Base-by-base conservation (phyloP, 331 rosid genomes). In the Malus hybrid region DNA sequence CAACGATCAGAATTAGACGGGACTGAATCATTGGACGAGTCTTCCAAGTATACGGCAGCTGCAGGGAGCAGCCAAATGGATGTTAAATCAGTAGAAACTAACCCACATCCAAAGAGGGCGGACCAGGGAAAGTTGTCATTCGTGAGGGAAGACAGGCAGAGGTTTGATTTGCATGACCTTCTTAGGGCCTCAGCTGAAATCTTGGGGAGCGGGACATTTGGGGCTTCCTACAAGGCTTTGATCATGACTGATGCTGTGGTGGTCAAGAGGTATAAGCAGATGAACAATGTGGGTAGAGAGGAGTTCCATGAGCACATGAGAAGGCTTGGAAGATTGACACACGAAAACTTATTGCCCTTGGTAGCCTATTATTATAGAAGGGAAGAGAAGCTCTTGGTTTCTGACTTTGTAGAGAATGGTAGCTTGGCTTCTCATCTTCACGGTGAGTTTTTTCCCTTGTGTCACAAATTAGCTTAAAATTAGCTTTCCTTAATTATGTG, bases 231-330 rank as follows among this genome's bases (percentile, higher is more conserved):
- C 86, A 94, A 92, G 85, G 96, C 97, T 7, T 73, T 46, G 4
- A 74, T 85, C 33, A 27, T 69, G 7, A 48, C 69, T 63, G 78
- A 80, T 31, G 61, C 80, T 6, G 74, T 85, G 60, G 97, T 89
- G 33, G 99, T 94, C 15, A 94, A 92, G 83, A 86, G 99, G 88
- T 94, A 88, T 75, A 94, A 81, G 86, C 91, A 90, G 6, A 92
- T 94, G 97, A 94, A 92, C 87, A 88, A 81, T 33, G 85, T 90
- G 4, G 80, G 85, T 2, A 85, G 93, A 75, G 97, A 90, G 12
- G 97, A 94, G 77, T 94, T 94, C 74, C 82, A 81, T 29, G 97
- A 94, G 75, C 90, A 92, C 80, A 92, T 92, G 97, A 79, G 90
- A 76, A 87, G 97, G 82, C 71, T 94, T 2, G 97, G 96, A 1